Evolutionary conservation across 352 stramenopile genomes (phyloP).

Genomic region (Phytophthora fragariae): DNA sequence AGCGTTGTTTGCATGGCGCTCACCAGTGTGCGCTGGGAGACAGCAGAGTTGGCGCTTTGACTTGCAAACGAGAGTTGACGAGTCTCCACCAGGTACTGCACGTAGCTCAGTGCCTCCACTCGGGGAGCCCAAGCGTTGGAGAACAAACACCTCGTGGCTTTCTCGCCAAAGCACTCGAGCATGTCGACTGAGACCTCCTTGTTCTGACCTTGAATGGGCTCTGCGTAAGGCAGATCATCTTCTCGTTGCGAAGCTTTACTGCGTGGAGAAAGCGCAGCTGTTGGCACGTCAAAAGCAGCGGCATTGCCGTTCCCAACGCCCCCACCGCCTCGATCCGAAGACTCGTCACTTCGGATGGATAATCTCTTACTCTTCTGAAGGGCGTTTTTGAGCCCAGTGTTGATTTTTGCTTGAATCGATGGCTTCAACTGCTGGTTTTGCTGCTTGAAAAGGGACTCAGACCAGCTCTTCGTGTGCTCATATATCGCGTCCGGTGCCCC

Average conservation of each 20-base stretch:
- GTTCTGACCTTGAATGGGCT: slow-evolving; percentile 73
- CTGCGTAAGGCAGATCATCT: slow-evolving; percentile 82
- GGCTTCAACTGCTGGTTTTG: slow-evolving; percentile 75
- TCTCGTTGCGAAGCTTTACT: slow-evolving; percentile 70
- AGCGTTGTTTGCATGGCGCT: slow-evolving; percentile 65
- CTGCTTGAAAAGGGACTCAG: slow-evolving; percentile 77
- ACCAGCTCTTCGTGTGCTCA: slow-evolving; percentile 81
- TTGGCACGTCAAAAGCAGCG: slow-evolving; percentile 34
- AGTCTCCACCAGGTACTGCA: slow-evolving; percentile 73
- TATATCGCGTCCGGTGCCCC: slow-evolving; percentile 67
- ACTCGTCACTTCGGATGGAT: slow-evolving; percentile 21
- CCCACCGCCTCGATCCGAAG: slow-evolving; percentile 5
- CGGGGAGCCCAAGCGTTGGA: slow-evolving; percentile 85
- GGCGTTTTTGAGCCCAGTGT: slow-evolving; percentile 75
- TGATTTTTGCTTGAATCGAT: slow-evolving; percentile 85
- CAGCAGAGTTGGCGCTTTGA: not conserved
- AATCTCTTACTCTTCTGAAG: slow-evolving; percentile 76
- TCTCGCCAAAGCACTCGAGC: slow-evolving; percentile 72
- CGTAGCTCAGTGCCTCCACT: slow-evolving; percentile 79
- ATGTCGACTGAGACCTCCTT: slow-evolving; percentile 56
- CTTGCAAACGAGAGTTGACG: slow-evolving; percentile 58
- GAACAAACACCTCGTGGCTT: slow-evolving; percentile 76
- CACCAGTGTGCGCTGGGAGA: slow-evolving; percentile 29
- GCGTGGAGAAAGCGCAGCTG: slow-evolving; percentile 37
- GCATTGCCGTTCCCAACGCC: slow-evolving; percentile 3